Evolutionary conservation across 495 filamentous ascomycete genomes (phyloP), one percentile per base, ranked within the genome.

Genomic region (Tuber umbilicatum): DNA sequence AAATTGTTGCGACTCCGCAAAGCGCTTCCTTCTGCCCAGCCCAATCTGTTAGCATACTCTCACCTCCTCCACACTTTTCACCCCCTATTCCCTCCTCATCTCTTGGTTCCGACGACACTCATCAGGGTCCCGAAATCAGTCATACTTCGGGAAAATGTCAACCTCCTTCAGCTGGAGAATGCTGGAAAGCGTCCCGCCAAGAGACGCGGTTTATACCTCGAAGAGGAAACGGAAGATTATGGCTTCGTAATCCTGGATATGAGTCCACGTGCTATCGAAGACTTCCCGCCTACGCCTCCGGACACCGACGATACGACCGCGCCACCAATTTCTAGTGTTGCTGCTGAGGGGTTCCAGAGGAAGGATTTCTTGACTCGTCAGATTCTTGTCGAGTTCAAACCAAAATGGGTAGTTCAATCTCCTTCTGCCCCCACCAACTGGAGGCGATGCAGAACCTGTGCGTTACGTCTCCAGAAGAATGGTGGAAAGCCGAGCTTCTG

Each of bases 331-430:
- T 14, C 41, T 37, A 19, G n/a, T 10, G 31, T n/a, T 50, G 41
- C 17, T 21, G 21, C 35, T 14, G 69, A 16, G 55, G 55, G 7
- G 14, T 64, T 64, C 55, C 31, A 64, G 19, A 27, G 14, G 27
- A 35, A 64, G 27, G 55, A 12, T 35, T 31, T 64, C 55, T 35
- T 31, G 2, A 71, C 73, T 10, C 71, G 79, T 17, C 85, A 88
- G 31, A 83, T 86, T 0, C 80, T 89, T 0, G 84, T 93, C 37
- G 92, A 99, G 83, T 89, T 98, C 79, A 99, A 99, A 80, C 93
- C 94, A 9, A 99, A 99, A 83, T 99, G 95, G 95, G 88, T 97
- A 2, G 81, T 86, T 9, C 94, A 94, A 77, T 95, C 92, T 0
- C 93, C 92, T 1, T 89, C 88, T 38, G 94, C 94, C 0, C 94